These are phyloP conservation scores for Pseudognaphalium luteoalbum DNA, from an alignment of 129 eudicot genomes.

Conservation along the genomic window DNA sequence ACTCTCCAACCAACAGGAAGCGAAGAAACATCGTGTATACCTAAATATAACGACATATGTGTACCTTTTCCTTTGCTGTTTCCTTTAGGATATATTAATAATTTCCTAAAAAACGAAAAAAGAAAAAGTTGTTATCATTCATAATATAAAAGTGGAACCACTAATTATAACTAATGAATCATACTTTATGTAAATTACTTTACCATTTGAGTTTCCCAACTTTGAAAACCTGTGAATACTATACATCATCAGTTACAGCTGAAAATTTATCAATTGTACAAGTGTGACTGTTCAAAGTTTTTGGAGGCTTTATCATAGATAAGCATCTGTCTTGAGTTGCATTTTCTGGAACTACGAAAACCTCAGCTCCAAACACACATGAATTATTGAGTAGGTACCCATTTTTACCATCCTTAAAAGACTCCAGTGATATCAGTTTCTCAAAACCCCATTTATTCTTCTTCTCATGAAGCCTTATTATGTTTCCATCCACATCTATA, in stretches of 20 bases:
- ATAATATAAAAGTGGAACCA: neutral
- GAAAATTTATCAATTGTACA: too few species aligned
- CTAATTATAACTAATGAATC: too few species aligned
- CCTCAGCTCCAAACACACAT: too few species aligned
- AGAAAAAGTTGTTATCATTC: neutral
- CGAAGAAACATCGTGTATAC: neutral
- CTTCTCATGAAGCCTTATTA: conserved; percentile 11
- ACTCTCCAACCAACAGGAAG: neutral
- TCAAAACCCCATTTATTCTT: conserved; percentile 25
- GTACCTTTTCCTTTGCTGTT: neutral
- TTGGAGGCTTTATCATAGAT: too few species aligned
- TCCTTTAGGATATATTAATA: neutral
- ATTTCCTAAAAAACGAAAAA: neutral
- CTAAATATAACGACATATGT: neutral
- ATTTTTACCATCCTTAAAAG: conserved; percentile 17
- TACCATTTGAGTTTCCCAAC: too few species aligned
- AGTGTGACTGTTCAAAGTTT: too few species aligned
- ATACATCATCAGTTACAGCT: too few species aligned
- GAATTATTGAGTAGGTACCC: neutral
- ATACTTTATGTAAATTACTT: neutral
- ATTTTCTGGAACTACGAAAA: too few species aligned
- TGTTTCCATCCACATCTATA: conserved; percentile 23
- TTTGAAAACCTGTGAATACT: too few species aligned
- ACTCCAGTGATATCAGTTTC: conserved; percentile 3
- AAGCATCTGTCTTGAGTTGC: too few species aligned